Base-by-base conservation (phyloP, 805 yeast species). In the Pichia phayaonensis region DNA sequence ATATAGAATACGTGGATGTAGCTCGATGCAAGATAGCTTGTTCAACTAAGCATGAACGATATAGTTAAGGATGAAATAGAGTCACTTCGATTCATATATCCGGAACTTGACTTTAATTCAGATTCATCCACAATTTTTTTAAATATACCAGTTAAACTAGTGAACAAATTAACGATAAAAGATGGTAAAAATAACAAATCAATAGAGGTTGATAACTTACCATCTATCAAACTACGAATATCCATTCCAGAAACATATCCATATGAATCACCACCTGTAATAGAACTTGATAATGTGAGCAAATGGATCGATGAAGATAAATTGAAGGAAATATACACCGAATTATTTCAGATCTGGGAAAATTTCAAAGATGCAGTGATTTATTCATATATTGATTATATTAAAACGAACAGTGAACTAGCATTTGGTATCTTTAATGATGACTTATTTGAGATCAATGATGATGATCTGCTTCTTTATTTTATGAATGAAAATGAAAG, bases 31-130 rank as follows among this genome's bases (percentile, higher is more conserved):
- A 31, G 16, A 15, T 13, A 31, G n/a, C 8, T 15, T 31, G 12
- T 34, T 34, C 8, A 7, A n/a, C 11, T 3, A 16, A 6, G 11
- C 38, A 34, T 34, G 38, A 34, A 5, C 2, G 44, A 48, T 34
- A 40, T 34, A 23, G 49, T 52, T 18, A 40, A 45, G 1, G 73
- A 73, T 52, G 80, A 76, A 52, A 61, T 77, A 18, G 70, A 65
- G 39, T 68, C 73, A 4, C 53, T 76, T 40, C 48, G 50, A 44
- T 70, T 72, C 0, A 76, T 76, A 1, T 77, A 63, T 52, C 76
- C 76, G 1, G 74, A 76, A 47, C 57, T 63, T 6, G 45, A 21
- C 34, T 51, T 61, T 5, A 36, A 45, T 21, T 2, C 20, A 4
- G 45, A 8, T 0, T 20, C 40, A 18, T 52, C 24, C 12, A 13